Evolutionary conservation across 2,329 filamentous ascomycete species (phyloP).

Genomic region (Verticillium nubilum): DNA sequence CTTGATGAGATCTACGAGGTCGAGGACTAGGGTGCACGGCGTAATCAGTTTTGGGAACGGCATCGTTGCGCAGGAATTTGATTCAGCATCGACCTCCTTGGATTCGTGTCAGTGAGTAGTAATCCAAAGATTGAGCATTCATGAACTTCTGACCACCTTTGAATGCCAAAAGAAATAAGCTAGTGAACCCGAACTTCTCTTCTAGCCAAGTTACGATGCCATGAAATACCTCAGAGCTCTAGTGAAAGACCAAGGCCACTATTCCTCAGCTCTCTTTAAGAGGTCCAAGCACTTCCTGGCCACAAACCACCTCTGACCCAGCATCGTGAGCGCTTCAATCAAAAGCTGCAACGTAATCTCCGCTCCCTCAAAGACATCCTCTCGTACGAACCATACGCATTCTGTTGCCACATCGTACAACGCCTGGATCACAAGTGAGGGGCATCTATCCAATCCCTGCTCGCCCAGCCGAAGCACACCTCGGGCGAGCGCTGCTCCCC

Average conservation of each 20-base stretch:
- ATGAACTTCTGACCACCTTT: too few relatives aligned
- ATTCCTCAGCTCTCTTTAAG: neutral
- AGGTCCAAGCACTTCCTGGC: neutral
- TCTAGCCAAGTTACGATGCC: too few relatives aligned
- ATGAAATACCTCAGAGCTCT: too few relatives aligned
- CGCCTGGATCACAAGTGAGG: neutral
- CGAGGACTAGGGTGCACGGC: neutral
- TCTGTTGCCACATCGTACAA: conserved; percentile 13
- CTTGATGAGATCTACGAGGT: conserved; percentile 6
- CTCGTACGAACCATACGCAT: conserved; percentile 14
- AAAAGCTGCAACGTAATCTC: neutral
- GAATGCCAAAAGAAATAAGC: too few relatives aligned
- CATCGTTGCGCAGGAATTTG: too few relatives aligned
- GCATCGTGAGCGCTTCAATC: neutral
- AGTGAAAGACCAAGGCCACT: too few relatives aligned
- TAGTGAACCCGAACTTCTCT: too few relatives aligned
- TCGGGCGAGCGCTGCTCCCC: neutral
- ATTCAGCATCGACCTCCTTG: too few relatives aligned
- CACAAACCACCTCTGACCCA: neutral
- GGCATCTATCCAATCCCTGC: neutral
- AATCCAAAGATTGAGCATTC: too few relatives aligned
- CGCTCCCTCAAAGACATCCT: conserved; percentile 7
- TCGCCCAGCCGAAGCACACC: neutral
- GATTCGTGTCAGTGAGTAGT: too few relatives aligned
- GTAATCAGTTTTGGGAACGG: too few relatives aligned